Evolutionary conservation across 768 basidiomycete genomes (phyloP), one percentile per base, ranked within the genome.

Genomic region (Wakefieldia striispora): DNA sequence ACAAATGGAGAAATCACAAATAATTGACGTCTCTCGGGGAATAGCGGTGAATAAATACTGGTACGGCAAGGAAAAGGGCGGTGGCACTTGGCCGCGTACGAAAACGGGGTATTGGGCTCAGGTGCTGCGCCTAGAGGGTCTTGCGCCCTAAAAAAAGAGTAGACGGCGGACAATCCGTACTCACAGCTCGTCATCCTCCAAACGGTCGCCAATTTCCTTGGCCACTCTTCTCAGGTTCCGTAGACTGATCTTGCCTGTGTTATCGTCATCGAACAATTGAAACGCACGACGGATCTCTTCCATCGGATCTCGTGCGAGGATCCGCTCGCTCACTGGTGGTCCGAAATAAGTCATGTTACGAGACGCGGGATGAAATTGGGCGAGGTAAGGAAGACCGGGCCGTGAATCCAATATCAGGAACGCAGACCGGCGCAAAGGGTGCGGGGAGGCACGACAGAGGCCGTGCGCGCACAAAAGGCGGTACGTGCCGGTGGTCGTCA

Each of bases 201-300:
- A 72, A 50, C 86, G 78, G 70, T 98, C 97, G 16, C 94, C 95
- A 60, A 99, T 86, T 69, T 99, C 95, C 63, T 94, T 95, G 29
- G 95, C 95, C 20, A 99, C 97, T 50, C 94, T 78, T 62, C 89
- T 78, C 41, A 99, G 76, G 68, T 98, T 95, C 54, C 89, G 80
- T 36, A 98, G 74, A 59, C 83, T 88, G 56, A 99, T 98, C 70
- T 91, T 95, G 14, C 95, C 95, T 13, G 92, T 95, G 58, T 86
- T 82, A 63, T 98, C 95, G 61, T 95, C 94, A 69, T 97, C 97
- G 63, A 98, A 98, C 2, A 99, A 75, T 62, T 93, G 87, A 72
- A 99, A 99, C 1, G 97, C 97, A 45, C 95, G 81, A 55, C 91
- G 81, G 53, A 98, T 92, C 70, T 99, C 97, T 38, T 97, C 93